phyloP scores from a whole-genome alignment of 2,329 filamentous ascomycete genomes.

The Stagonosporopsis vannaccii region DNA sequence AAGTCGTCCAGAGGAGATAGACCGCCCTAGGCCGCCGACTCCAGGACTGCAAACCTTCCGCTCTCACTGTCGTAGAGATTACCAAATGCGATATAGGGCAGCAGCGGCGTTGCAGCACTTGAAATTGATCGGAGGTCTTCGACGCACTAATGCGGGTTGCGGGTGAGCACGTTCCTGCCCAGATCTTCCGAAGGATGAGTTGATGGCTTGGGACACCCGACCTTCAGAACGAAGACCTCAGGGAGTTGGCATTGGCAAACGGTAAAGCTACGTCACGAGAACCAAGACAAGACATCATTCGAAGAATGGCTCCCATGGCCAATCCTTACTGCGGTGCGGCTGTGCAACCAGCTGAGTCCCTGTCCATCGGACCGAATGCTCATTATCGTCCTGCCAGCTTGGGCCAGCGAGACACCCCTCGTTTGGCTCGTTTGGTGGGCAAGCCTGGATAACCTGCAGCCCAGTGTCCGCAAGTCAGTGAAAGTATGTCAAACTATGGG shows the following conservation, averaged over 20 bases:
- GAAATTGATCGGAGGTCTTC: constrained; percentile 10
- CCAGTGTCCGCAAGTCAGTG: constrained; percentile 29
- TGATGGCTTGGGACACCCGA: constrained; percentile 11
- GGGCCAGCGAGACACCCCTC: constrained; percentile 33
- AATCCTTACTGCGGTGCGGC: constrained; percentile 34
- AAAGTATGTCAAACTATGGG: constrained; percentile 27
- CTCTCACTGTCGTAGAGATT: constrained; percentile 8
- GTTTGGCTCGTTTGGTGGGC: constrained; percentile 26
- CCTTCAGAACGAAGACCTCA: not conserved
- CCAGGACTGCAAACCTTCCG: constrained; percentile 7
- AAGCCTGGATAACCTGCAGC: constrained; percentile 25
- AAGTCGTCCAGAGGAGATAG: constrained; percentile 5
- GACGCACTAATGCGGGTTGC: constrained; percentile 24
- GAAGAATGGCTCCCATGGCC: constrained; percentile 21
- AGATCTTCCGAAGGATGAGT: constrained; percentile 8
- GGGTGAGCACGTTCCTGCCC: constrained; percentile 26
- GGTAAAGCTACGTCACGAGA: constrained; percentile 34
- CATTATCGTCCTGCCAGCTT: constrained; percentile 37
- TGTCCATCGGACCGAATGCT: constrained; percentile 43
- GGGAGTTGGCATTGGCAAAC: constrained; percentile 18
- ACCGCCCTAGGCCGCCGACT: constrained; percentile 7
- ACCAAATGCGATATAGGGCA: constrained; percentile 10
- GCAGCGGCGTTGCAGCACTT: constrained; percentile 1
- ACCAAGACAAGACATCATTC: constrained; percentile 18
- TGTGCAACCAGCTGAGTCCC: constrained; percentile 33